Percentiles rank a stretch among this genome's conserved stretches.
phyloP scores from a whole-genome alignment of 2,329 filamentous ascomycete species.

The Colletotrichum phormii region DNA sequence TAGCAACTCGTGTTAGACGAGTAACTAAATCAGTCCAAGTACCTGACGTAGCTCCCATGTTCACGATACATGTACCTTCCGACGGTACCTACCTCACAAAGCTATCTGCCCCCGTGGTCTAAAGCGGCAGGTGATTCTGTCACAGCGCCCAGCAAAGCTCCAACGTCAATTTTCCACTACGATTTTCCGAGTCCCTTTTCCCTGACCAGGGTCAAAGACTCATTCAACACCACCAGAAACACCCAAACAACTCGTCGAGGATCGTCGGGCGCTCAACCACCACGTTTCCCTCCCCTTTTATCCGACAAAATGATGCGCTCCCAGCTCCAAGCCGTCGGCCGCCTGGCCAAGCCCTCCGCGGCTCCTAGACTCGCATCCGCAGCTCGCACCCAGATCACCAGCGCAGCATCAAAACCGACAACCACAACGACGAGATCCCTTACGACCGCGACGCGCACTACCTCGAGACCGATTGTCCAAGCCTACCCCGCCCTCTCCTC shows the following conservation, averaged over 20 bases:
- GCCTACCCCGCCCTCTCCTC: slow-evolving; percentile 18
- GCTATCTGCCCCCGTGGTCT: neutral
- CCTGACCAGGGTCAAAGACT: slow-evolving; percentile 3
- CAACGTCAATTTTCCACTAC: slow-evolving; percentile 19
- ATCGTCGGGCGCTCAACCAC: neutral
- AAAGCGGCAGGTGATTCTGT: slow-evolving; percentile 31
- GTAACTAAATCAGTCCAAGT: no score
- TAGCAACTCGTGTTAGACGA: no score
- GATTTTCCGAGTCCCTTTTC: slow-evolving; percentile 13
- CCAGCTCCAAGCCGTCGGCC: slow-evolving; percentile 31
- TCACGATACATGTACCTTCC: no score
- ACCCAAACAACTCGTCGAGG: neutral
- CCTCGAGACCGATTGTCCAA: slow-evolving; percentile 11
- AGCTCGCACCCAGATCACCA: slow-evolving; percentile 15
- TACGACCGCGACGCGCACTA: neutral
- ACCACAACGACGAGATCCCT: neutral
- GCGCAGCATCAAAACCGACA: slow-evolving; percentile 24
- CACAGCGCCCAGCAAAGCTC: slow-evolving; percentile 14
- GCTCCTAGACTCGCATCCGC: slow-evolving; percentile 20
- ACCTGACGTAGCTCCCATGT: no score
- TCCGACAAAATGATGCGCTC: slow-evolving; percentile 29
- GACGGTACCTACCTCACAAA: no score
- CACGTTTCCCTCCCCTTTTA: neutral
- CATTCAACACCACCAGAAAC: slow-evolving; percentile 5
- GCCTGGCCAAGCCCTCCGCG: slow-evolving; percentile 24